Conservation (phyloP, 257 asterid genomes). For the Rubia yunnanensis region DNA sequence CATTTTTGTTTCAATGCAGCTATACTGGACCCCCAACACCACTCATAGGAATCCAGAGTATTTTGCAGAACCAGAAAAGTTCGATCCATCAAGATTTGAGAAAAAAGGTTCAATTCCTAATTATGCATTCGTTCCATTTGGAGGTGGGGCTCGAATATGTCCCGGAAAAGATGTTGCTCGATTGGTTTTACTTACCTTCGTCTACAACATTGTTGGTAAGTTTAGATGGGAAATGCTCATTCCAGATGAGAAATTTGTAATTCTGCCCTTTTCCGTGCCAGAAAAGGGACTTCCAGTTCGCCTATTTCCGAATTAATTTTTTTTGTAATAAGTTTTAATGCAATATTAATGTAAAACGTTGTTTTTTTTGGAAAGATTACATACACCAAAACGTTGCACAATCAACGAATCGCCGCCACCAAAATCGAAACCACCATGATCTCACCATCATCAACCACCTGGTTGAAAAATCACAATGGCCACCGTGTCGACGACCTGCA, state of each 20-base stretch:
- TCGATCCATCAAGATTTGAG: constrained; percentile 18
- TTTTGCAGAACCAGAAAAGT: constrained; percentile 7
- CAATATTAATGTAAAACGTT: no score
- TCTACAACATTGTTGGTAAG: constrained; percentile 4
- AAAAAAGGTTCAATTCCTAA: constrained; percentile 2
- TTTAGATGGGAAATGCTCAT: constrained; percentile 10
- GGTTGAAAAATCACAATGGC: no score
- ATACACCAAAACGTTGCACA: no score
- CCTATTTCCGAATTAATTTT: neutral
- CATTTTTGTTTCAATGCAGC: neutral
- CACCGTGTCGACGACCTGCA: no score
- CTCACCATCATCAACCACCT: no score
- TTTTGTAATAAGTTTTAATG: no score
- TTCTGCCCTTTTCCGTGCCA: neutral
- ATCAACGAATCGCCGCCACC: no score
- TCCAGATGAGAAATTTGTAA: constrained; percentile 10
- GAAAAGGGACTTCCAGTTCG: constrained; percentile 8
- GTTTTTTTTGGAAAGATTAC: no score
- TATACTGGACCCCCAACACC: constrained; percentile 12
- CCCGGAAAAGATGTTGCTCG: constrained; percentile 12
- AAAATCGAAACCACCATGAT: no score
- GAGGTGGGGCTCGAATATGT: constrained; percentile 15
- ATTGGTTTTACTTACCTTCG: neutral
- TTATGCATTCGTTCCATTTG: constrained; percentile 13
- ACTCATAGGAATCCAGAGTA: constrained; percentile 1